Conservation (phyloP, 768 basidiomycete species). For the Boletus reticulatus region DNA sequence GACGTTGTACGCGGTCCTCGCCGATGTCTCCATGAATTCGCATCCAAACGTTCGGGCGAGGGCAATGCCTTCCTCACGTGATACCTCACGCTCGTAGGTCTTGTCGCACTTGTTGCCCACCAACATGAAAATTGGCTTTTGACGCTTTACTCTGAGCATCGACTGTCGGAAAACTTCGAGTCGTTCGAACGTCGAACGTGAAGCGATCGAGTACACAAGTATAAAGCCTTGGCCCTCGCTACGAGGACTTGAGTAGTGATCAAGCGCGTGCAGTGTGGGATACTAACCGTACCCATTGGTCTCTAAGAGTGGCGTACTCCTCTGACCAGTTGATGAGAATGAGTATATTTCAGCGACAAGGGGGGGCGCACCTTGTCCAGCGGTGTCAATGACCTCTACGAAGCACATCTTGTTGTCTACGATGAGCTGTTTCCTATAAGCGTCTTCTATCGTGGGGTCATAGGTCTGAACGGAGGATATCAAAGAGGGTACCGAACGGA, state of each 20-base stretch:
- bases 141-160: constrained; percentile 84
- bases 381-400: constrained; percentile 96
- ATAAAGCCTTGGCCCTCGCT: constrained; percentile 99
- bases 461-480: constrained; percentile 61
- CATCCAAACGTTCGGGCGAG: constrained; percentile 85
- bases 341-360: constrained; percentile 2
- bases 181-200: constrained; percentile 88
- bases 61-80: constrained; percentile 81
- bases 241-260: constrained; percentile 11
- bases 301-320: constrained; percentile 94
- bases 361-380: constrained; percentile 79
- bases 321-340: constrained; percentile 49
- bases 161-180: constrained; percentile 89
- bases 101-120: constrained; percentile 97
- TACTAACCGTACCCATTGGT: constrained; percentile 96
- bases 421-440: constrained; percentile 91
- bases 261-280: not conserved
- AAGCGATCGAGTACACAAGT: constrained; percentile 94
- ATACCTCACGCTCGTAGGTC: constrained; percentile 87
- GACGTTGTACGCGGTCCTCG: constrained; percentile 91
- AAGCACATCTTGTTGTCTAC: constrained; percentile 96
- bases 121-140: constrained; percentile 85
- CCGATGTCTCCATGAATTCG: constrained; percentile 95
- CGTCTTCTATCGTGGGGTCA: constrained; percentile 98
- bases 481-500: constrained; percentile 6